These are phyloP conservation scores for Desmodesmus armatus DNA, from an alignment of 139 green algal genomes.

Conservation along the genomic window DNA sequence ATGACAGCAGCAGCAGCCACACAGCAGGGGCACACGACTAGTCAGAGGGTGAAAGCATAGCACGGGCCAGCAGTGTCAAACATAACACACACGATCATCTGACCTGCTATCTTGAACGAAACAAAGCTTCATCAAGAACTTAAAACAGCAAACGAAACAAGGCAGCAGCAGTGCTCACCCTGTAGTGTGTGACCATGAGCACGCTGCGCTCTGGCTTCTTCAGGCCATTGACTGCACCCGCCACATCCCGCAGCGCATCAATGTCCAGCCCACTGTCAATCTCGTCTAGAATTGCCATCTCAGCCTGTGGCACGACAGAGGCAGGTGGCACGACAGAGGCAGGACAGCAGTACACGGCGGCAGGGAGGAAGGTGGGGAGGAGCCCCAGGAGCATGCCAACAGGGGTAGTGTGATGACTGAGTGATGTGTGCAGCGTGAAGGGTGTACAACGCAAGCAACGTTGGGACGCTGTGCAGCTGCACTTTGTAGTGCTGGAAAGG, in stretches of 20 bases:
- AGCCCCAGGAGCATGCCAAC: too few relatives aligned
- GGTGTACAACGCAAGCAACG: too few relatives aligned
- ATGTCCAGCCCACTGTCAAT: conserved; percentile 97
- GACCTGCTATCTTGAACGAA: background rate
- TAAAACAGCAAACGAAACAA: background rate
- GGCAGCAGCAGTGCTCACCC: conserved; percentile 62
- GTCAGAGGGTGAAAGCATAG: background rate
- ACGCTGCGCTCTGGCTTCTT: conserved; percentile 76
- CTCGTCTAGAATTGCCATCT: conserved; percentile 88
- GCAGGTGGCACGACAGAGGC: too few relatives aligned
- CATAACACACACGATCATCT: background rate
- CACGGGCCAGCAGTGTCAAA: background rate
- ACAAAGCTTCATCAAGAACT: background rate
- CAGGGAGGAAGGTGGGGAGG: too few relatives aligned
- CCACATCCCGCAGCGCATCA: conserved; percentile 91
- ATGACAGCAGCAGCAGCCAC: too few relatives aligned
- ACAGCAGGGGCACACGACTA: background rate
- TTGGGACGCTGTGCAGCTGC: too few relatives aligned
- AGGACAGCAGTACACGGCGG: too few relatives aligned
- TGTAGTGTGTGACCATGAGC: conserved; percentile 99
- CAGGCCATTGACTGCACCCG: conserved; percentile 70
- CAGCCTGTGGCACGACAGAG: conserved; percentile 70
- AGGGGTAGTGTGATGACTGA: too few relatives aligned
- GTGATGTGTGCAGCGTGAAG: too few relatives aligned
- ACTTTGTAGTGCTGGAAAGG: too few relatives aligned